Conservation (phyloP, 371 early-diverging fungal genomes). For the Nematocida parisii region DNA sequence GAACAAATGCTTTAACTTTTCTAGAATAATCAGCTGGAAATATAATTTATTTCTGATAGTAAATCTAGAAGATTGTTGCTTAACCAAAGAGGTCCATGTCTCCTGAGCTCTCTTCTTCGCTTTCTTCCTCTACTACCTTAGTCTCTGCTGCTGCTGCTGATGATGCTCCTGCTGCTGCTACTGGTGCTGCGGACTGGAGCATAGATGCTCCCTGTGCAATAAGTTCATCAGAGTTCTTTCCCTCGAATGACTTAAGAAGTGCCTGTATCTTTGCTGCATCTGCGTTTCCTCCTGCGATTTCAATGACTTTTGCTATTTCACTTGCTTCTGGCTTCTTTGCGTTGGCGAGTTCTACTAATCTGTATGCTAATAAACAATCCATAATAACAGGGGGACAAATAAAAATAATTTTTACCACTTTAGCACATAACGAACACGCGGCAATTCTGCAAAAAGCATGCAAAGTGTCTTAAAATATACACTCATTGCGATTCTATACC, state of each 20-base stretch:
- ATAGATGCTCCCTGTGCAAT: constrained; percentile 36
- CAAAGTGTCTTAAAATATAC: no score
- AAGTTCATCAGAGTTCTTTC: constrained; percentile 45
- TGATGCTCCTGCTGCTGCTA: constrained; percentile 27
- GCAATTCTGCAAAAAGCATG: no score
- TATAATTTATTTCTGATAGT: constrained; percentile 22
- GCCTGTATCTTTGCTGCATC: constrained; percentile 24
- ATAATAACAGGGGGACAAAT: constrained; percentile 48
- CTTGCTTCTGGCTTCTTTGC: constrained; percentile 13
- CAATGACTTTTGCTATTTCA: constrained; percentile 32
- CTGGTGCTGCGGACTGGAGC: constrained; percentile 23
- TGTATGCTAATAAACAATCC: constrained; percentile 56
- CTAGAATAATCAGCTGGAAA: background rate
- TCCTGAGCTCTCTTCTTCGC: constrained; percentile 31
- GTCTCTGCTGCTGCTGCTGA: background rate
- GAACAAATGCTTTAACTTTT: background rate
- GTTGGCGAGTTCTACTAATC: constrained; percentile 20
- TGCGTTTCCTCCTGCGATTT: constrained; percentile 35
- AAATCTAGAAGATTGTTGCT: background rate
- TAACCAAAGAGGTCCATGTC: constrained; percentile 55
- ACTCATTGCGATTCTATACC: no score
- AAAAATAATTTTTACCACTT: constrained; percentile 39
- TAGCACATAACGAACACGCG: background rate
- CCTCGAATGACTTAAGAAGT: constrained; percentile 45
- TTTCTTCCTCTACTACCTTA: constrained; percentile 14